Percentiles rank a stretch among this genome's conserved stretches.
These are phyloP conservation scores for Lichtheimia corymbifera DNA, from an alignment of 371 early-diverging fungal species.

Conservation along the genomic window DNA sequence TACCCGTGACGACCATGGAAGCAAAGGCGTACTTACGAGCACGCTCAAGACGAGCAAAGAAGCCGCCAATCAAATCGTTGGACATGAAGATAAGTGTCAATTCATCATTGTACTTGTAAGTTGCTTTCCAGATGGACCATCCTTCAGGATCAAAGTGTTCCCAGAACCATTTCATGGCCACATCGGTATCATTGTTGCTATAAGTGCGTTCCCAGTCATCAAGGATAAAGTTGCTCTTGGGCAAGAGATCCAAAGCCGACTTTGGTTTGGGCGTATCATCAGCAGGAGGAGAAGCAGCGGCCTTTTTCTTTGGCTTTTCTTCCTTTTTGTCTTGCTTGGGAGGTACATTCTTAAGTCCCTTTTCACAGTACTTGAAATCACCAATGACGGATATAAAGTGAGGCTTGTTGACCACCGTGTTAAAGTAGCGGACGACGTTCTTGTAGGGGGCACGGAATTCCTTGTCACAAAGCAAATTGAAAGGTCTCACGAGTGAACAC, in stretches of 20 bases:
- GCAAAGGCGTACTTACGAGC: constrained; percentile 97
- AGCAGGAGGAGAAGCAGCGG: constrained; percentile 14
- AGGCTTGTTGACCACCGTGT: constrained; percentile 78
- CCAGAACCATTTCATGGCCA: constrained; percentile 94
- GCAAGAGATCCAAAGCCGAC: constrained; percentile 89
- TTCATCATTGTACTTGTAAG: constrained; percentile 92
- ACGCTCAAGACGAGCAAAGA: constrained; percentile 91
- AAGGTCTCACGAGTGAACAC: constrained; percentile 60
- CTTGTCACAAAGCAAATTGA: constrained; percentile 61
- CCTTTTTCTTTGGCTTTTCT: constrained; percentile 47
- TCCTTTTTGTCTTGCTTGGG: constrained; percentile 60
- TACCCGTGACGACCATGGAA: constrained; percentile 82
- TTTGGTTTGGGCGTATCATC: constrained; percentile 71
- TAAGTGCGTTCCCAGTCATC: constrained; percentile 97
- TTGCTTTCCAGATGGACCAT: constrained; percentile 84
- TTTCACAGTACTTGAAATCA: constrained; percentile 64
- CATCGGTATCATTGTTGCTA: constrained; percentile 93
- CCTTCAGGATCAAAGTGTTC: constrained; percentile 84
- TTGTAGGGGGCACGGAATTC: constrained; percentile 79
- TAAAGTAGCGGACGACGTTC: constrained; percentile 88
- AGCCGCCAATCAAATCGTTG: constrained; percentile 88
- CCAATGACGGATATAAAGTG: constrained; percentile 82
- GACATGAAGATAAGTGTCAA: constrained; percentile 83
- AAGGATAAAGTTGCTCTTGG: constrained; percentile 78
- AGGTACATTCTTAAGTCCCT: constrained; percentile 45